Evolutionary conservation across 108 stramenopile genomes (phyloP).

Genomic region (Skeletonema grethae): DNA sequence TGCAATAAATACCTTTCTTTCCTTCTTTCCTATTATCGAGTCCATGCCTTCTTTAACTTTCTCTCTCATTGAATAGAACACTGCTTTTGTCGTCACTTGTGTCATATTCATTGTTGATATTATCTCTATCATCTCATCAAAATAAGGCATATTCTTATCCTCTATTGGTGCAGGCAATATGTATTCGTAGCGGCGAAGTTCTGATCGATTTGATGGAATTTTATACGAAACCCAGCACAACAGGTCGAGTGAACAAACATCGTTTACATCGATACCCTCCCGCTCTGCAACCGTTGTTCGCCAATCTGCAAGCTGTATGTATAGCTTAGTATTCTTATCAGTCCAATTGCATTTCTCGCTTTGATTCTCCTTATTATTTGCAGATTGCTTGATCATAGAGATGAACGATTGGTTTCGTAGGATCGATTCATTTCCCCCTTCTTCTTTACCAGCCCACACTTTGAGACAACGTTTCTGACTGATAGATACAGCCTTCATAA

Average conservation of each 20-base stretch:
- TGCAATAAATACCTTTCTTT: background rate
- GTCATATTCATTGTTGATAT: background rate
- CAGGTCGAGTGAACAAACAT: constrained; percentile 67
- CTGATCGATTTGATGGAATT: background rate
- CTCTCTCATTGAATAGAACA: background rate
- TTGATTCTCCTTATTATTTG: constrained; percentile 18
- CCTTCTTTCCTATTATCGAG: background rate
- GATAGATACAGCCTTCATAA: constrained; percentile 65
- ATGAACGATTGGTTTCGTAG: constrained; percentile 45
- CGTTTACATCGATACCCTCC: constrained; percentile 35
- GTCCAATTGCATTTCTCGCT: constrained; percentile 46
- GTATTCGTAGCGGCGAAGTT: constrained; percentile 4
- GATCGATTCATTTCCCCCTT: constrained; percentile 32
- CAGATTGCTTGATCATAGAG: constrained; percentile 48
- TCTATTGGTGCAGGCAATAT: background rate
- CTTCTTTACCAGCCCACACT: constrained; percentile 56
- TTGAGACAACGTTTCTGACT: constrained; percentile 73
- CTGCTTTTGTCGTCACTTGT: background rate
- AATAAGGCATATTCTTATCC: constrained; percentile 4
- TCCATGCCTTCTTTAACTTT: background rate
- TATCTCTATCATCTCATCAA: background rate
- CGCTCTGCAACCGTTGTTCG: constrained; percentile 48
- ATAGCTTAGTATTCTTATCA: constrained; percentile 56
- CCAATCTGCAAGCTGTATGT: constrained; percentile 62
- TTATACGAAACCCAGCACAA: constrained; percentile 23